Base-by-base conservation (phyloP, 2,329 filamentous ascomycete species). In the Camillea tinctor region DNA sequence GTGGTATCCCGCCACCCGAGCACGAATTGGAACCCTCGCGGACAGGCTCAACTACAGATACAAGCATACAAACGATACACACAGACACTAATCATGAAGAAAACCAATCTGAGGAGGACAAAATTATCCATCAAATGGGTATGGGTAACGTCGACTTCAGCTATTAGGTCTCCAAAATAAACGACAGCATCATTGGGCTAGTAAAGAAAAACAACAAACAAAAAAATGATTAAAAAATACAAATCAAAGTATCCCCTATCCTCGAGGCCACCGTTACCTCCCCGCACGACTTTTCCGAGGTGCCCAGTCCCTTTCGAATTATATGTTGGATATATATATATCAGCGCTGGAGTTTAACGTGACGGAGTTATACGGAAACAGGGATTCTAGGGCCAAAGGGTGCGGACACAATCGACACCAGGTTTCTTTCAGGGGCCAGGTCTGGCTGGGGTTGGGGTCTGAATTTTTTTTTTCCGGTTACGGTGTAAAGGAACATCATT, bases 81-180 rank as follows among this genome's bases (percentile, higher is more conserved):
- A 70, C 64, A 56, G 65, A 63, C 69, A 73, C 68, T 62, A 75
- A 58, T 66, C 61, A 73, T 58, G 66, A 74, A 61, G 68, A 72
- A 58, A 70, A 68, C 59, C 66, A 69, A 60, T 63, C 77, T 23
- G 79, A 81, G 64, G 80, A 82, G 68, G 81, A 79, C 60, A 86
- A 79, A 76, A 80, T 77, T 76, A 80, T 84, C 66, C 78, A 83
- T 48, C 77, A 82, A 62, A 77, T 88, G 75, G 84, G 69, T 23
- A 56, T 71, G 53, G 64, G 82, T 61, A 80, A 84, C 70, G 82
- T 88, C 66, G 84, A 88, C 74, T 84, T 88, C 64, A 86, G 81
- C 73, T 87, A 88, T 68, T 88, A 77, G 26, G 82, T 50, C 52
- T 17, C 23, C 5, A 54, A 21, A 22, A 15, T 50, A 11, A 52